Percentiles rank a stretch among this genome's conserved stretches.
These are phyloP conservation scores for Fomitopsis schrenkii DNA, from an alignment of 1,284 basidiomycete species.

Conservation along the genomic window DNA sequence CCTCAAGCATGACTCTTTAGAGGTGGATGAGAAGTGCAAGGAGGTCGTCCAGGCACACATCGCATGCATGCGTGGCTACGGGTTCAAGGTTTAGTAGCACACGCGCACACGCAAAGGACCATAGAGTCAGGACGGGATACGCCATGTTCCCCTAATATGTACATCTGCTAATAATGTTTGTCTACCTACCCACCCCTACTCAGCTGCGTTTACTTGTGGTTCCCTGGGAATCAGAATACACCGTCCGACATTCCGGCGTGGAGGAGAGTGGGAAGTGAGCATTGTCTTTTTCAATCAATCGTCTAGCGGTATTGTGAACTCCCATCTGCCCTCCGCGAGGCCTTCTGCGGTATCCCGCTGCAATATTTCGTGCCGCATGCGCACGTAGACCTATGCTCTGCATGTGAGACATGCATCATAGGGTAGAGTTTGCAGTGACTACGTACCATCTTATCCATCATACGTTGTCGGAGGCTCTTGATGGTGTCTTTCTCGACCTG, in stretches of 20 bases:
- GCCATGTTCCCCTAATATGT: background rate
- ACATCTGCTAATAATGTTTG: background rate
- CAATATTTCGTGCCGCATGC: conserved; percentile 25
- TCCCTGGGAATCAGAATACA: too few relatives aligned
- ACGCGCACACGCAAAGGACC: background rate
- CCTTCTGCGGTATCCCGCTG: conserved; percentile 27
- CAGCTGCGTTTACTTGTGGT: background rate
- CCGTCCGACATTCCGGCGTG: too few relatives aligned
- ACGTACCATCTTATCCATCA: conserved; percentile 55
- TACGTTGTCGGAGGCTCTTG: conserved; percentile 49
- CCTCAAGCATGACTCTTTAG: conserved; percentile 66
- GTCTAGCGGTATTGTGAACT: conserved; percentile 21
- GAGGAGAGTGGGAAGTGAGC: too few relatives aligned
- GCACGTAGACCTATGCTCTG: conserved; percentile 25
- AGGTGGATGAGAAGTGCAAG: conserved; percentile 76
- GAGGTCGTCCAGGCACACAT: conserved; percentile 79
- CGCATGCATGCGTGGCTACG: conserved; percentile 86
- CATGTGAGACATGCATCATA: background rate
- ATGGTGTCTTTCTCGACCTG: conserved; percentile 53
- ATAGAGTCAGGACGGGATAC: background rate
- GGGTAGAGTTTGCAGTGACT: background rate
- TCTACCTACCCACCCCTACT: background rate
- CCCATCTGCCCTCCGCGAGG: conserved; percentile 26
- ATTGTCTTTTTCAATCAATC: background rate
- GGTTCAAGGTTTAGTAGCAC: conserved; percentile 69